Evolutionary conservation across 176 grass and related monocot genomes (phyloP).

Genomic region (Carex littledalei): DNA sequence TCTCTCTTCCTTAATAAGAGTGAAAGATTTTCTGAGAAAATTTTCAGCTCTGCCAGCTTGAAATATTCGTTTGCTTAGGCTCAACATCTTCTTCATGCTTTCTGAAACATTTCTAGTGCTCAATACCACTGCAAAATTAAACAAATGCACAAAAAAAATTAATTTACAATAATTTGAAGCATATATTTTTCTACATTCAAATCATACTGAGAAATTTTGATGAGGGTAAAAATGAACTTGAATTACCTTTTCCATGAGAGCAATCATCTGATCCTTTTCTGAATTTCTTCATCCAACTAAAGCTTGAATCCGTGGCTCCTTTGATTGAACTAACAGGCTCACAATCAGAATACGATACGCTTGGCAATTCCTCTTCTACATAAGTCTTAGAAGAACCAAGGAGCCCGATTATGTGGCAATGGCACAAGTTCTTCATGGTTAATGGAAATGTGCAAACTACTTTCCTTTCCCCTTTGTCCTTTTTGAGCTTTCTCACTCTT

Average conservation of each 20-base stretch:
- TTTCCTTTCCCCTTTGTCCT: neutral
- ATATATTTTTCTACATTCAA: neutral
- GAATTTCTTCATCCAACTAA: slow-evolving; percentile 23
- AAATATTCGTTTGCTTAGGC: slow-evolving; percentile 52
- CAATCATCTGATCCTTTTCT: slow-evolving; percentile 34
- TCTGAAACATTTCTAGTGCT: slow-evolving; percentile 21
- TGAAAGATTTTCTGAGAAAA: slow-evolving; percentile 54
- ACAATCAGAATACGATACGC: neutral
- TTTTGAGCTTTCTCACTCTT: neutral
- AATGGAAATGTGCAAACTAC: slow-evolving; percentile 2
- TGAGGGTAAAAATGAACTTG: neutral
- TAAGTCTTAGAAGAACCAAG: slow-evolving; percentile 42
- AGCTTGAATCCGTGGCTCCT: slow-evolving; percentile 33
- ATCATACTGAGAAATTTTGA: neutral
- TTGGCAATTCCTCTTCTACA: slow-evolving; percentile 36
- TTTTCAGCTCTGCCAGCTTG: slow-evolving; percentile 58
- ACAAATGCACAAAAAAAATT: neutral
- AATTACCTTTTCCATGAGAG: slow-evolving; percentile 12
- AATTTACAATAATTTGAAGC: neutral
- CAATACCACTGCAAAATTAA: neutral
- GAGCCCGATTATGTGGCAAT: slow-evolving; percentile 40
- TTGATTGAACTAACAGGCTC: slow-evolving; percentile 27
- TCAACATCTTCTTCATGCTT: slow-evolving; percentile 62
- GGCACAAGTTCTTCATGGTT: slow-evolving; percentile 36
- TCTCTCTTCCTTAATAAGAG: slow-evolving; percentile 50